Conservation (phyloP, 768 basidiomycete genomes). For the Lactifluus rugatus region DNA sequence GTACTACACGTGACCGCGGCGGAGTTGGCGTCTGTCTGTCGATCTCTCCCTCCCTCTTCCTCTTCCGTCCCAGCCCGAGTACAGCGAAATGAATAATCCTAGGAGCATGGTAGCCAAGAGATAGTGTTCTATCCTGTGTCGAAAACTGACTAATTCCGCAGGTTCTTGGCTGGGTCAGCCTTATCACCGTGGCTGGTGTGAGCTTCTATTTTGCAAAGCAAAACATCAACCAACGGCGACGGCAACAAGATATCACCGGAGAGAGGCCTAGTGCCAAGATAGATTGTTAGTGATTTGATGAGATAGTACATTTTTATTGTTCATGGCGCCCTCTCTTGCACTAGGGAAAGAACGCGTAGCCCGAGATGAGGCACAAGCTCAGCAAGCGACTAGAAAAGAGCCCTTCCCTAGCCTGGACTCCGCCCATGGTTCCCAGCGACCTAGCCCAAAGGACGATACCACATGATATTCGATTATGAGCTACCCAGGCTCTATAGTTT, state of each 20-base stretch:
- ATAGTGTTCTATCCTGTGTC: too few relatives aligned
- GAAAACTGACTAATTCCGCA: constrained; percentile 6
- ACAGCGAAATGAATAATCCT: constrained; percentile 18
- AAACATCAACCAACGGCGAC: constrained; percentile 29
- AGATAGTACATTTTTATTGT: background rate
- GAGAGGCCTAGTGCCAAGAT: constrained; percentile 28
- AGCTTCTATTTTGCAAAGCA: constrained; percentile 32
- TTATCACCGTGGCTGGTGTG: constrained; percentile 30
- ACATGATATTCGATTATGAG: background rate
- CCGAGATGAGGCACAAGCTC: background rate
- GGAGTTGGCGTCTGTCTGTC: too few relatives aligned
- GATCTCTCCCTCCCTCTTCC: too few relatives aligned
- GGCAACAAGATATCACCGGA: constrained; percentile 26
- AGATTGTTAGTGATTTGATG: constrained; percentile 24
- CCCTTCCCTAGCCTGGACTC: background rate
- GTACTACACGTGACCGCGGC: background rate
- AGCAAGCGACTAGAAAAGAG: background rate
- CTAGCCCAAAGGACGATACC: background rate
- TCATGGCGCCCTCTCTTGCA: background rate
- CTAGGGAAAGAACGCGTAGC: constrained; percentile 11
- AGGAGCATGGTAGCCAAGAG: constrained; percentile 17
- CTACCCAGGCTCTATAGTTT: background rate
- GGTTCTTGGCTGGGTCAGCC: constrained; percentile 28
- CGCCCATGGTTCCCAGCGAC: background rate
- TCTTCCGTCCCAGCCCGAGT: too few relatives aligned